Base-by-base conservation (phyloP, 768 basidiomycete genomes). In the Hygrophoropsis aurantiaca region DNA sequence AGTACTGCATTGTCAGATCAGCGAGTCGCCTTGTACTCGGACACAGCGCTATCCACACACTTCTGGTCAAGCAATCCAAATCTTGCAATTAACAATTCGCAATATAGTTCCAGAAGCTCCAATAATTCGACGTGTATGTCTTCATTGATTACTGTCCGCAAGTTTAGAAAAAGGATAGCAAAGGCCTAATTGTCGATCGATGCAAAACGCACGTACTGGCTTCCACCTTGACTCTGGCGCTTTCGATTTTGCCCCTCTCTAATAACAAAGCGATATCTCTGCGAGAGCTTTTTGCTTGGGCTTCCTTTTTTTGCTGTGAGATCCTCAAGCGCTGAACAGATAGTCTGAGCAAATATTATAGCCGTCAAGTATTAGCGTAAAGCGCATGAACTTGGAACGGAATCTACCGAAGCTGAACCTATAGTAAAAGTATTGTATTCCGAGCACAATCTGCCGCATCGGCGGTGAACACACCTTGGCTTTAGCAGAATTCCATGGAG, bases 71-170 rank as follows among this genome's bases (percentile, higher is more conserved):
- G 76, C 23, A 98, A 69, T 9, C 90, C 89, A 58, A 98, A 98
- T 39, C 97, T 80, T 8, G 95, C 91, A 19, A 94, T 75, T 16
- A 98, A 69, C n/a, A 95, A 79, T 60, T 99, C 97, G 53, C 88
- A 90, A 64, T 97, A 97, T 10, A 98, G 77, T 71, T 97, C 94
- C 21, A 99, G 73, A 5, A 98, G 73, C 60, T 99, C 95, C 30
- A 97, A 71, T 20, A 97, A 76, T 61, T 97, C 94, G 37, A 91
- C 72, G 60, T 90, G 78, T 37, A 91, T 79, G 59, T 93, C 90
- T 55, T 90, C 89, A 60, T 89, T 81, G 60, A 92, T 93, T 45
- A 92, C 87, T 85, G 54, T 11, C 38, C 32, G 26, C 11, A 27
- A 38, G 34, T 16, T 11, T 15, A 11, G 10, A 19, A n/a, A 32